Percentiles rank a stretch among this genome's conserved stretches.
These are phyloP conservation scores for Venturiaceae sp. DNA, from an alignment of 2,329 filamentous ascomycete species.

Conservation along the genomic window DNA sequence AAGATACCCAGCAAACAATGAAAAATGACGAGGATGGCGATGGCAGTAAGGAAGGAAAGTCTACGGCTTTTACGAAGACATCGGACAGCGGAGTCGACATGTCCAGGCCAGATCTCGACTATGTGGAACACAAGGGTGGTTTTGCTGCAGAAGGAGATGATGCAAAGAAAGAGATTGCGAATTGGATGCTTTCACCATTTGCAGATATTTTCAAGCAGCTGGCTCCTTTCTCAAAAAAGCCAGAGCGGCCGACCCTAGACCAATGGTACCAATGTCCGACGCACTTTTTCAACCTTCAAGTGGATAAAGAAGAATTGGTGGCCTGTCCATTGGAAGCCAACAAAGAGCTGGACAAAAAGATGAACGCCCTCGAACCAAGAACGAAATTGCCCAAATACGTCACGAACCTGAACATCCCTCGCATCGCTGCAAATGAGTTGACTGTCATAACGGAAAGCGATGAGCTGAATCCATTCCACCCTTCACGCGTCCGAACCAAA, in stretches of 20 bases:
- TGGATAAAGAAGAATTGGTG: constrained; percentile 14
- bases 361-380: constrained; percentile 16
- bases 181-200: constrained; percentile 20
- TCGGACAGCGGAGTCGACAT: constrained; percentile 20
- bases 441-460: constrained; percentile 15
- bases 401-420: constrained; percentile 16
- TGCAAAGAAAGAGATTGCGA: constrained; percentile 16
- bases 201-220: constrained; percentile 10
- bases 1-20: constrained; percentile 11
- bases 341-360: constrained; percentile 13
- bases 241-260: constrained; percentile 14
- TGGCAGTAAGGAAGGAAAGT: constrained; percentile 9
- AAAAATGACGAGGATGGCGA: constrained; percentile 12
- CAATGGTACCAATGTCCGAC: constrained; percentile 21
- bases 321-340: constrained; percentile 16
- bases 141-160: constrained; percentile 10
- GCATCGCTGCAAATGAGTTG: constrained; percentile 15
- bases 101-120: constrained; percentile 4
- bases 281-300: constrained; percentile 19
- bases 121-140: constrained; percentile 10
- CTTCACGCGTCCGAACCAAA: constrained; percentile 12
- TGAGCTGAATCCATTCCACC: constrained; percentile 18
- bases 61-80: background rate
- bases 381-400: constrained; percentile 24
- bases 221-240: constrained; percentile 8